phyloP scores from a whole-genome alignment of 75 land plant species.

The Pseudotsuga menziesii region DNA sequence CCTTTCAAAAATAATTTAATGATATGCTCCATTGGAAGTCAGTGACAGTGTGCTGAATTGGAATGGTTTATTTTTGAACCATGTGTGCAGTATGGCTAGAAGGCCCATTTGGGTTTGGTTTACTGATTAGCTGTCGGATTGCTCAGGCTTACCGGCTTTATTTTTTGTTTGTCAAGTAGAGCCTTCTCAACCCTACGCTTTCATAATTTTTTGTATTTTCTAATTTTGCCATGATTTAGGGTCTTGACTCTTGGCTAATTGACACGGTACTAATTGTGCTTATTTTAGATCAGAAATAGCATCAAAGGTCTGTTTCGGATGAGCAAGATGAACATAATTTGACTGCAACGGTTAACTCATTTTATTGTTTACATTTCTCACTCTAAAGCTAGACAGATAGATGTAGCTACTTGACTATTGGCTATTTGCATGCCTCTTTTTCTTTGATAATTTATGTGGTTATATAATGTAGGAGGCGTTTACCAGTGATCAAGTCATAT shows the following conservation, averaged over 20 bases:
- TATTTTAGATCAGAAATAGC: neutral
- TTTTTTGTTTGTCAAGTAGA: constrained; percentile 52
- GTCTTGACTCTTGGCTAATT: neutral
- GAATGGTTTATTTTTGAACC: neutral
- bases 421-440: neutral
- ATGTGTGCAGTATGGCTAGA: constrained; percentile 54
- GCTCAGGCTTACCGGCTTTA: constrained; percentile 56
- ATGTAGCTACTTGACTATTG: neutral
- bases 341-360: neutral
- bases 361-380: neutral
- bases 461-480: constrained; percentile 38
- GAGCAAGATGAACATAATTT: neutral
- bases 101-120: constrained; percentile 64
- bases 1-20: neutral
- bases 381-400: neutral
- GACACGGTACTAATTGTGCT: neutral
- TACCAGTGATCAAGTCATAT: constrained; percentile 46
- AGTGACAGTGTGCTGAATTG: neutral
- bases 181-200: neutral
- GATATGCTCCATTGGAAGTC: neutral
- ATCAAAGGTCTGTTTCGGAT: neutral
- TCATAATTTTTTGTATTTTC: constrained; percentile 1
- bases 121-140: constrained; percentile 56
- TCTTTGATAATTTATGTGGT: neutral
- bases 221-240: neutral